Evolutionary conservation across 805 yeast species (phyloP), one percentile per base, ranked within the genome.

Genomic region (Kluyveromyces aestuarii): DNA sequence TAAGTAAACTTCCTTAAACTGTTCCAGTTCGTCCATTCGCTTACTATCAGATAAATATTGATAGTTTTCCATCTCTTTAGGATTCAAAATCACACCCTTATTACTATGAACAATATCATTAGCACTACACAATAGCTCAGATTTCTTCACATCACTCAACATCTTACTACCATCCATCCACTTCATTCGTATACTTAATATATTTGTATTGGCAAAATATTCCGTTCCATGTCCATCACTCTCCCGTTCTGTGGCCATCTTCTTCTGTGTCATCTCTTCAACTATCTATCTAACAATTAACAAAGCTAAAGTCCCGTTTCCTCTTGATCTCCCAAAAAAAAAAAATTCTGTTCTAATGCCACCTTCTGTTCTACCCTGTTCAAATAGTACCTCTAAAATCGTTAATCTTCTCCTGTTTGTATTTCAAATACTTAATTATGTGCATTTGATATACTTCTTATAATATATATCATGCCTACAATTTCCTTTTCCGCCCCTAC

Each of bases 151-250:
- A 27, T 45, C 45, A 10, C 41, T 45, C 16, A 43, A 30, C n/a
- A 40, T 25, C 7, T 36, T 37, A n/a, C 27, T 18, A 3, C 27
- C 18, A 14, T 43, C 37, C 3, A 38, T 35, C 62, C 62, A 56
- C 44, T 56, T 57, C 13, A 63, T 49, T 47, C 69, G 53, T 11
- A 59, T 44, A 2, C 63, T 58, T 4, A 62, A 42, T 37, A 60
- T 21, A 49, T 60, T 58, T 8, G 62, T 60, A 50, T 58, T 62
- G 2, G 67, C 62, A 13, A 63, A 50, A 44, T 61, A 62, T 50
- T 64, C 67, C 39, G 62, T 46, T 43, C 54, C 27, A 25, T 41
- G 18, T 17, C 27, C 21, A 17, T 45, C 39, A 9, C 11, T 36
- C 21, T 39, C 37, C 33, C 27, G 8, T 17, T 27, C 33, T 11